Conservation (phyloP, 331 rosid genomes). For the Rhamnella rubrinervis region DNA sequence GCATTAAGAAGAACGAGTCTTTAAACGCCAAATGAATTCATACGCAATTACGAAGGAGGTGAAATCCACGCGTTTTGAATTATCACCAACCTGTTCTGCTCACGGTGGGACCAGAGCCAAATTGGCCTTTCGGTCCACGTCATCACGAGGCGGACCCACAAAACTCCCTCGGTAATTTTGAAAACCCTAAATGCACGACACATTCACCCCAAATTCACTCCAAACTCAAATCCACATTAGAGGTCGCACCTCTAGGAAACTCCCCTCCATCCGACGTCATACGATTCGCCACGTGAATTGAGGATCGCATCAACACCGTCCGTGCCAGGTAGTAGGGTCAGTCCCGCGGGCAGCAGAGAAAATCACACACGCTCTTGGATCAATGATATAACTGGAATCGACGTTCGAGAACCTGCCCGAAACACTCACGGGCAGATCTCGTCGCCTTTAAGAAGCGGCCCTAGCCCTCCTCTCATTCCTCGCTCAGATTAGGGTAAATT, state of each 20-base stretch:
- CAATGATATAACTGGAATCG: not conserved
- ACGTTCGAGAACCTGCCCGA: conserved; percentile 42
- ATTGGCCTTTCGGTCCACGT: conserved; percentile 32
- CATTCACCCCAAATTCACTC: conserved; percentile 43
- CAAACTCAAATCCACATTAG: conserved; percentile 42
- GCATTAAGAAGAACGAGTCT: not conserved
- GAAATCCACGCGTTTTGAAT: not conserved
- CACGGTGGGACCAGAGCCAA: conserved; percentile 3
- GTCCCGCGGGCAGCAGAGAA: conserved; percentile 31
- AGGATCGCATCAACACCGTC: conserved; percentile 31
- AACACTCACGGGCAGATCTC: conserved; percentile 69
- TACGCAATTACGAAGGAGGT: not conserved
- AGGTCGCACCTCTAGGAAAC: conserved; percentile 22
- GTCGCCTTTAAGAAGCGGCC: conserved; percentile 77
- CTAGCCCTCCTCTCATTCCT: conserved; percentile 44
- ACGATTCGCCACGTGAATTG: conserved; percentile 20
- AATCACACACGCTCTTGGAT: conserved; percentile 24
- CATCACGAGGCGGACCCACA: conserved; percentile 26
- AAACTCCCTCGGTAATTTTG: not conserved
- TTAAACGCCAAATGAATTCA: not conserved
- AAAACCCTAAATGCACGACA: conserved; percentile 61
- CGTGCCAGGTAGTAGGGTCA: conserved; percentile 52
- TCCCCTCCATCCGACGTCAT: conserved; percentile 6
- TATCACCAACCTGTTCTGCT: not conserved
- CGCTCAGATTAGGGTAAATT: conserved; percentile 75